Evolutionary conservation across 176 grass and related monocot genomes (phyloP).

Genomic region (Thinopyrum elongatum): DNA sequence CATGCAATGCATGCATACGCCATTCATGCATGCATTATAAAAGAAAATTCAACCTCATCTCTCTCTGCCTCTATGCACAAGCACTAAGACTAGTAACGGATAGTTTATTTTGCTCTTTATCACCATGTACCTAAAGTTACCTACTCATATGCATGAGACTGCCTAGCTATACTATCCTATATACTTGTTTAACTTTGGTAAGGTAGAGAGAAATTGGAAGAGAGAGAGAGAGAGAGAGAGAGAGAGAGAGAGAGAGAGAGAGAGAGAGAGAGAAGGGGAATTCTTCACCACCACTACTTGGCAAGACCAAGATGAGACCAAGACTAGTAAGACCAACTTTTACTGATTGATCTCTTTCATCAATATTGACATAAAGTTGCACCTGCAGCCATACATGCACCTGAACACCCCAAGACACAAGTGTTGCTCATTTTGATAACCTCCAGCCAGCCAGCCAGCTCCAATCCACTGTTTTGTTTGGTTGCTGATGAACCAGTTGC

Average conservation of each 20-base stretch:
- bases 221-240: neutral
- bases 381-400: conserved; percentile 31
- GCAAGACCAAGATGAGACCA: conserved; percentile 29
- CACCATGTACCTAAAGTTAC: conserved; percentile 29
- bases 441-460: neutral
- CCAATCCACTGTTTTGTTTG: conserved; percentile 11
- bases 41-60: neutral
- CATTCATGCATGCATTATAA: neutral
- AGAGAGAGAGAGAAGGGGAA: neutral
- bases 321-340: conserved; percentile 46
- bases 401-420: conserved; percentile 31
- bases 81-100: conserved; percentile 19
- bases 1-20: conserved; percentile 16
- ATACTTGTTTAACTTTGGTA: conserved; percentile 28
- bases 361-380: conserved; percentile 61
- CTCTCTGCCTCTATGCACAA: conserved; percentile 19
- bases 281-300: conserved; percentile 36
- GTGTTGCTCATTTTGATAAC: conserved; percentile 22
- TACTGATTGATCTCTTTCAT: conserved; percentile 60
- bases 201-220: neutral
- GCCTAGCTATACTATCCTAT: neutral
- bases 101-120: conserved; percentile 33
- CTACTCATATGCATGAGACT: conserved; percentile 26
- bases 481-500: conserved; percentile 32
- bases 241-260: neutral